Conservation (phyloP, 345 rosid species). For the Camelina hispida region DNA sequence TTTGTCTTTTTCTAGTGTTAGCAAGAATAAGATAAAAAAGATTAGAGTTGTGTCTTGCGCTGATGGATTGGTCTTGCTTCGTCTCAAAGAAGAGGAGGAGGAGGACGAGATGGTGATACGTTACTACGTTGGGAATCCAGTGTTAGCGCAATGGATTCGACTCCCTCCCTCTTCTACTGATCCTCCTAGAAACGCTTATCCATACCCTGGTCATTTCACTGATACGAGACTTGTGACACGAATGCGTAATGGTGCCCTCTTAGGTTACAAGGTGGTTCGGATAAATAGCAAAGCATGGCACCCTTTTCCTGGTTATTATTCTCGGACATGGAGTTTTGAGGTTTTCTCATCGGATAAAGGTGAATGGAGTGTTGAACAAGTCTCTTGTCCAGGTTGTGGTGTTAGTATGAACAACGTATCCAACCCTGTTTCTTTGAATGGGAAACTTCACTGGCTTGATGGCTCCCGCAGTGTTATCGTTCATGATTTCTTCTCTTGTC, state of each 20-base stretch:
- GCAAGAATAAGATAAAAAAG: background rate
- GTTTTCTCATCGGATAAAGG: background rate
- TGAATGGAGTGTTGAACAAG: background rate
- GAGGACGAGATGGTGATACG: background rate
- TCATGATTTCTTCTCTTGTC: slow-evolving; percentile 9
- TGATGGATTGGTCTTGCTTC: background rate
- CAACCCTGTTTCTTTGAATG: background rate
- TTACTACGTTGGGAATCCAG: background rate
- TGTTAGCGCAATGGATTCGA: background rate
- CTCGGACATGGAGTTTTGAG: background rate
- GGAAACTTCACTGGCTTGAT: background rate
- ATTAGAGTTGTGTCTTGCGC: background rate
- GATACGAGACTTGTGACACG: background rate
- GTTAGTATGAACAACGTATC: background rate
- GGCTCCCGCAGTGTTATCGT: background rate
- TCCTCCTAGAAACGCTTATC: background rate
- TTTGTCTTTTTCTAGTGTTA: background rate
- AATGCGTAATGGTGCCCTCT: background rate
- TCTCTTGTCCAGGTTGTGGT: background rate
- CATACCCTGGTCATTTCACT: background rate
- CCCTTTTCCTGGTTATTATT: background rate
- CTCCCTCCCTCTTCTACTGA: background rate
- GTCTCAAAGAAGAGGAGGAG: background rate
- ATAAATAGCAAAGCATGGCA: no score
- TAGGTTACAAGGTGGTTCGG: background rate